Evolutionary conservation across 148 eudicot genomes (phyloP), one percentile per base, ranked within the genome.

Genomic region (Pharnaceum exiguum): DNA sequence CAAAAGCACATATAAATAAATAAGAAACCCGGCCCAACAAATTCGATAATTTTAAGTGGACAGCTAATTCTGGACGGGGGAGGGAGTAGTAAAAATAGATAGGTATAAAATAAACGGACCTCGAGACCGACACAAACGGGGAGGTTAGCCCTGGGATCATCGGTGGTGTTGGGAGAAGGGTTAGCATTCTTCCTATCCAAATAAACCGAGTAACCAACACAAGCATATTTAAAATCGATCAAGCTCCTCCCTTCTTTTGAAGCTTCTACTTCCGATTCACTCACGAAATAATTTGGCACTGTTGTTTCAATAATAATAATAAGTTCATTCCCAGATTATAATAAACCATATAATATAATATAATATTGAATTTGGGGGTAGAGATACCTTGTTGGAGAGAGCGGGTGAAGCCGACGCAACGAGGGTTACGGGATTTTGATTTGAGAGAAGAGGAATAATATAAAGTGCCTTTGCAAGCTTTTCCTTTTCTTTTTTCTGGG

Each of bases 91-190:
- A 40, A 13, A 40, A 21, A 4, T 15, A 40, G 19, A 40, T 15
- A n/a, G 5, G 0, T 21, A 40, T 25, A 35, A 12, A 35, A 35
- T 6, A 6, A 12, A 35, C 65, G 25, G 30, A 87, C 96, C 96
- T 91, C 96, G 44, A 87, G 68, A 24, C 96, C 98, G 61, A 81
- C 73, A 60, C 98, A 91, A 55, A 81, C 79, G 2, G 98, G 98
- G 70, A 91, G 49, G 44, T 74, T 78, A 16, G 87, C 58, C 59
- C 66, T 72, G 27, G 73, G 61, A 29, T 40, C 78, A 23, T 71
- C 69, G 40, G 57, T n/a, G n/a, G n/a, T n/a, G n/a, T 27, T 12
- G 76, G 17, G 36, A 53, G 18, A 49, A n/a, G n/a, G n/a, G n/a
- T n/a, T n/a, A n/a, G 59, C 66, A 47, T 54, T 66, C 71, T 83